Evolutionary conservation across 305 asterid species (phyloP), one percentile per base, ranked within the genome.

Genomic region (Plantago lanceolata): DNA sequence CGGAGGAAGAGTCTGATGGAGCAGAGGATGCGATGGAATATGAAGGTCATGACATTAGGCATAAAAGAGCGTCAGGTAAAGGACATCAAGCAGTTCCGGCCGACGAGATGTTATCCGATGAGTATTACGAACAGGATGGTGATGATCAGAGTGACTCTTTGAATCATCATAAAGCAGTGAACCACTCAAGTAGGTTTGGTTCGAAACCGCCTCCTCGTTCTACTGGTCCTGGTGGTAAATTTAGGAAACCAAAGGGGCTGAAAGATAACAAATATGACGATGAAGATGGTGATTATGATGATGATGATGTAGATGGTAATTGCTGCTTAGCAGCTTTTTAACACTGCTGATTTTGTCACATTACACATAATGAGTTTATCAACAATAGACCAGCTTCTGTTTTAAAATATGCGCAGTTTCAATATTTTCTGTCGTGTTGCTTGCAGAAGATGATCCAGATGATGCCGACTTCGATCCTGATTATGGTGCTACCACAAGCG

Each of bases 71-170:
- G 76, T 11, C 66, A 0, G 80, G 83, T 47, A 93, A 82, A 71
- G 83, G 80, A 51, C 78, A 71, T 61, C 86, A 71, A 50, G 55
- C 67, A 45, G 60, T 86, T 68, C 92, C 93, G 17, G 90, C 78
- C 3, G 97, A 94, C 77, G 99, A 94, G 71, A 88, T 91, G 98
- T 73, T 86, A 76, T 94, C 98, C 48, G 99, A 94, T 76, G 99
- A 94, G 76, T 94, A 94, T 80, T 94, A 94, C 52, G 98, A 90
- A 81, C 98, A 84, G 86, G 97, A 94, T 63, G 96, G 95, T 52
- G 94, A 90, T 78, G 95, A 90, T 59, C 89, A 73, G 48, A 83
- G 81, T 43, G 96, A 90, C 75, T 75, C 95, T 20, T 57, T 77
- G 73, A 87, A 80, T 75, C 90, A 82, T 76, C 85, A 67, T 57